Percentiles rank a stretch among this genome's conserved stretches.
Conservation (phyloP, 176 grass and related monocot genomes). For the Aegilops bicornis region DNA sequence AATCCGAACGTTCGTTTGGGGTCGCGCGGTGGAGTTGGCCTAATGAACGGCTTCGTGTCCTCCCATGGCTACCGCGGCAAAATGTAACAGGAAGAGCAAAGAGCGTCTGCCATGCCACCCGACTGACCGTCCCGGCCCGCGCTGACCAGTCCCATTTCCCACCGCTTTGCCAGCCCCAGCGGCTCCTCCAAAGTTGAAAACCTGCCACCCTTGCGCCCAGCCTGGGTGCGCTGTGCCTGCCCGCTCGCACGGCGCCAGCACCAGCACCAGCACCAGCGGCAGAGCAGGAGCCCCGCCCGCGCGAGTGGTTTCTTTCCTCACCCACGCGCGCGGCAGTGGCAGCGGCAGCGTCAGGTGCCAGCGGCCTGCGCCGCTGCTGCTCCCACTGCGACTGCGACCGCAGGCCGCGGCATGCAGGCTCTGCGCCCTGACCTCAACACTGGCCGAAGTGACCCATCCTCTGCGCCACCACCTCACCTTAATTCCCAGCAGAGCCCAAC, state of each 20-base stretch:
- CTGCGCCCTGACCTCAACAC: slow-evolving; percentile 46
- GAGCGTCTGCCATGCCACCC: background rate
- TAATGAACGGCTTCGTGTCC: background rate
- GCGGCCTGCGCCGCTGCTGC: slow-evolving; percentile 24
- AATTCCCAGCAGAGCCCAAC: slow-evolving; percentile 5
- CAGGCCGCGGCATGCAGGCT: slow-evolving; percentile 34
- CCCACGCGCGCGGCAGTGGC: slow-evolving; percentile 14
- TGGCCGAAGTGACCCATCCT: slow-evolving; percentile 85
- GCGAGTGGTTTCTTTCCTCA: background rate
- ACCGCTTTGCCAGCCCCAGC: background rate
- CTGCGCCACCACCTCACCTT: slow-evolving; percentile 39
- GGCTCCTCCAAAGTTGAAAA: background rate
- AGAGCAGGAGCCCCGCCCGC: background rate
- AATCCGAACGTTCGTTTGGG: no score
- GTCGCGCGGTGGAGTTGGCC: no score
- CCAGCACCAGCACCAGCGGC: background rate
- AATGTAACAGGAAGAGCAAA: background rate
- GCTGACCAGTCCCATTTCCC: background rate
- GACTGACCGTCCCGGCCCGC: background rate
- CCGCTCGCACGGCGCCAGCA: background rate
- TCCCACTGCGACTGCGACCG: background rate
- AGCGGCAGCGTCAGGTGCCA: background rate
- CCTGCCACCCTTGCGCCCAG: background rate
- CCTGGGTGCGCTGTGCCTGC: background rate
- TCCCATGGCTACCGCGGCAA: background rate